Evolutionary conservation across 1,284 basidiomycete genomes (phyloP).

Genomic region (Sphagnurus paluster): DNA sequence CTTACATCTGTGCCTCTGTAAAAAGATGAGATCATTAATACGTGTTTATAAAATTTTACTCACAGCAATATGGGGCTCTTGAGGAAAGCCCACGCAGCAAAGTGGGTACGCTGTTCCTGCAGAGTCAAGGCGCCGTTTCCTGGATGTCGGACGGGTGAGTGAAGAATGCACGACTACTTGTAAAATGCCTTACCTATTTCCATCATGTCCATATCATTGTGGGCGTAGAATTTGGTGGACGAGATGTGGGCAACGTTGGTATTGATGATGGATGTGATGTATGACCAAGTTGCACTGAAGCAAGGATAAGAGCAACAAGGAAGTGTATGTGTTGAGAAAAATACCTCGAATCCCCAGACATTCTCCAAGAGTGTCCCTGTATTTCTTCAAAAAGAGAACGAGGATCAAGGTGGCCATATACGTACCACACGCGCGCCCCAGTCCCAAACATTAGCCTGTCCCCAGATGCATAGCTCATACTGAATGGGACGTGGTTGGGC

Average conservation of each 20-base stretch:
- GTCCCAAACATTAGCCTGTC: slow-evolving; percentile 48
- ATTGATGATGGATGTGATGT: slow-evolving; percentile 44
- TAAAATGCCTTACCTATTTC: slow-evolving; percentile 48
- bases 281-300: slow-evolving; percentile 50
- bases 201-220: slow-evolving; percentile 68
- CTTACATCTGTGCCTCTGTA: slow-evolving; percentile 54
- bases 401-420: neutral
- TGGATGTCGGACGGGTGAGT: no score
- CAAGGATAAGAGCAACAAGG: no score
- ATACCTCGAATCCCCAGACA: slow-evolving; percentile 48
- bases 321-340: no score
- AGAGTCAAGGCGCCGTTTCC: slow-evolving; percentile 49
- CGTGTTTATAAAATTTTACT: slow-evolving; percentile 12
- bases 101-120: slow-evolving; percentile 55
- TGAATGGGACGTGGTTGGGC: slow-evolving; percentile 43
- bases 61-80: slow-evolving; percentile 57
- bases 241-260: slow-evolving; percentile 43
- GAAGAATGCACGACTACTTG: no score
- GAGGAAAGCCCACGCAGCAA: slow-evolving; percentile 55
- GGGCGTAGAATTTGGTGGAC: slow-evolving; percentile 45
- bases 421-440: slow-evolving; percentile 55
- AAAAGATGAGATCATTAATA: slow-evolving; percentile 2
- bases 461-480: slow-evolving; percentile 54
- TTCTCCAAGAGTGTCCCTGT: slow-evolving; percentile 58
- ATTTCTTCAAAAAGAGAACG: neutral